These are phyloP conservation scores for Lodderomyces jiufengensis DNA, from an alignment of 1,139 yeast species.

Conservation along the genomic window DNA sequence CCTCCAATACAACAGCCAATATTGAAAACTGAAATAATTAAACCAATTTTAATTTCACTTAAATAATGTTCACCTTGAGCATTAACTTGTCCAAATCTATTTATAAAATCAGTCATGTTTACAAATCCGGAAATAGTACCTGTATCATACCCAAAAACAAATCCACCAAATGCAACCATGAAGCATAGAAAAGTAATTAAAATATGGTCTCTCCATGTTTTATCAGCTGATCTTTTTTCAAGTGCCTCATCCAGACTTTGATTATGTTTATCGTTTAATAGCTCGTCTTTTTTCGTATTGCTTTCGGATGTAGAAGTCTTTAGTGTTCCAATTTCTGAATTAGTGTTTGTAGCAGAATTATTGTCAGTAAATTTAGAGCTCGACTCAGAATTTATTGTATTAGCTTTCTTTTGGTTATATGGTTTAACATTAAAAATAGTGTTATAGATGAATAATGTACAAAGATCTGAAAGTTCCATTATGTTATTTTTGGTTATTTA, in stretches of 20 bases:
- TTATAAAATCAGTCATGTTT: constrained; percentile 51
- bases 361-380: no score
- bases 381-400: no score
- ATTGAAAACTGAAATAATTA: constrained; percentile 61
- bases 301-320: no score
- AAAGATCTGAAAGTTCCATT: no score
- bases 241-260: constrained; percentile 6
- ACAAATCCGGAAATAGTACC: constrained; percentile 69
- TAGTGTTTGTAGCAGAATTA: not conserved
- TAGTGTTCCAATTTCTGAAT: no score
- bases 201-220: constrained; percentile 27
- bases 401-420: no score
- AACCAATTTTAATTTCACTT: constrained; percentile 47
- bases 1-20: constrained; percentile 76
- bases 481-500: no score
- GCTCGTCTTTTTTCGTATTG: not conserved
- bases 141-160: constrained; percentile 68
- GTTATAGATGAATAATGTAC: no score
- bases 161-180: constrained; percentile 57
- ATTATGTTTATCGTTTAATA: not conserved
- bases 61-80: constrained; percentile 27
- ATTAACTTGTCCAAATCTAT: constrained; percentile 41
- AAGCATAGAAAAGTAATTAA: constrained; percentile 35
- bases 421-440: no score
- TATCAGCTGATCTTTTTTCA: constrained; percentile 16